Evolutionary conservation across 768 basidiomycete species (phyloP).

Genomic region (Lyophyllum shimeji): DNA sequence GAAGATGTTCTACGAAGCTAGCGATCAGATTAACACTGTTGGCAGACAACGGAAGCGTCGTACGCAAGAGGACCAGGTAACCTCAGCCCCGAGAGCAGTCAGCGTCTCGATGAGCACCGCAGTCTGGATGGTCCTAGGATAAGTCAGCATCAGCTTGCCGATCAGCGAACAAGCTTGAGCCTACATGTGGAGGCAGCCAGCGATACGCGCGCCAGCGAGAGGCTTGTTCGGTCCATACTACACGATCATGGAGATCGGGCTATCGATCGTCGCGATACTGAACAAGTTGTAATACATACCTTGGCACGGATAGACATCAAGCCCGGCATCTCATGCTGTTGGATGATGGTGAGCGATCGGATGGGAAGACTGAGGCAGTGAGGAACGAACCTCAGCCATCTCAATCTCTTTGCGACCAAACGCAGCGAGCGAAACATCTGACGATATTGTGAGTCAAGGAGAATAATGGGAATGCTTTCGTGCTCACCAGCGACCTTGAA

Average conservation of each 20-base stretch:
- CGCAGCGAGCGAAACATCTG: conserved; percentile 95
- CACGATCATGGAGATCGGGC: conserved; percentile 22
- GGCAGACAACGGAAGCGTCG: conserved; percentile 25
- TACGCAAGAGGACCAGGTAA: conserved; percentile 98
- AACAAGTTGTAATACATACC: conserved; percentile 47
- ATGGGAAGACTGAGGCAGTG: conserved; percentile 12
- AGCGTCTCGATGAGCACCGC: conserved; percentile 99
- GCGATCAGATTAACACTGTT: conserved; percentile 1
- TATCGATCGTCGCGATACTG: conserved; percentile 13
- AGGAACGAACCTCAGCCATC: conserved; percentile 82
- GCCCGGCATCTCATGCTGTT: conserved; percentile 90
- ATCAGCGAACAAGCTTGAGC: conserved; percentile 19
- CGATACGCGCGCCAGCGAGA: conserved; percentile 92
- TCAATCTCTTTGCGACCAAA: conserved; percentile 99
- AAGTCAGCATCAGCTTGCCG: conserved; percentile 6
- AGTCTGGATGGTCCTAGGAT: conserved; percentile 91
- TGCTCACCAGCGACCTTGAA: conserved; percentile 86
- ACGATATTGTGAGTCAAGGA: conserved; percentile 11
- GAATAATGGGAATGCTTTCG: not conserved
- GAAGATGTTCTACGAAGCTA: conserved; percentile 82
- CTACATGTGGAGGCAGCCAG: conserved; percentile 97
- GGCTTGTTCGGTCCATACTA: conserved; percentile 83
- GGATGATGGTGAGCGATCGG: conserved; percentile 13
- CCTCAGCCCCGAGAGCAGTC: conserved; percentile 92
- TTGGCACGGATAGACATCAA: conserved; percentile 92